Conservation (phyloP, 805 yeast species). For the Kodamaea leandrae region DNA sequence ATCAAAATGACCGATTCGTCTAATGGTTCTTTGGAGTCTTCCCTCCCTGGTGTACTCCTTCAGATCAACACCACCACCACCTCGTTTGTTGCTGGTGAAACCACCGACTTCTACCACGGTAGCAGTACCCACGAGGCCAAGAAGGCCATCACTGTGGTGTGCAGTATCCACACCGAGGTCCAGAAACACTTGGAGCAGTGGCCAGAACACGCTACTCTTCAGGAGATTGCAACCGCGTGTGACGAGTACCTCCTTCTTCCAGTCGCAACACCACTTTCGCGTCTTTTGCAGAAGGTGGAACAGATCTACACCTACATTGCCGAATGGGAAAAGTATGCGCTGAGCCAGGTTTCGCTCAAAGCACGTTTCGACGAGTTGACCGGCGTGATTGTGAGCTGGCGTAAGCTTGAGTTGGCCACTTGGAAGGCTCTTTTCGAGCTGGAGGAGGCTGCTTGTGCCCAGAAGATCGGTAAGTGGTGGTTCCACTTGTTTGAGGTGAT, state of each 20-base stretch:
- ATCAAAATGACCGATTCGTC: background rate
- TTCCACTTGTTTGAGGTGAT: constrained; percentile 82
- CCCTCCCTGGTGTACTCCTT: background rate
- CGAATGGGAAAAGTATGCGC: constrained; percentile 95
- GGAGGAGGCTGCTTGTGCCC: constrained; percentile 52
- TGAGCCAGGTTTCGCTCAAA: constrained; percentile 66
- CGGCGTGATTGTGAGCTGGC: constrained; percentile 79
- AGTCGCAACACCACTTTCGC: constrained; percentile 68
- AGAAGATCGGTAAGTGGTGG: constrained; percentile 80
- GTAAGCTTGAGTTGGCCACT: constrained; percentile 78
- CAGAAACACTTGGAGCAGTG: constrained; percentile 56
- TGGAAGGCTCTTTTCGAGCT: constrained; percentile 76
- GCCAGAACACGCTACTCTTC: constrained; percentile 95
- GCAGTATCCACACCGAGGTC: constrained; percentile 33
- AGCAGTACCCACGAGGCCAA: constrained; percentile 58
- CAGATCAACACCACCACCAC: background rate
- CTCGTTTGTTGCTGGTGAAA: constrained; percentile 4
- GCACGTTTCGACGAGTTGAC: constrained; percentile 58
- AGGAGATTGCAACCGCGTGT: constrained; percentile 60
- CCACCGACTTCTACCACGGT: constrained; percentile 61
- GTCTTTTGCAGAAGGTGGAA: constrained; percentile 77
- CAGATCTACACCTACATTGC: constrained; percentile 76
- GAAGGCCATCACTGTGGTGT: constrained; percentile 49
- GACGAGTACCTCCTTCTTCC: constrained; percentile 65
- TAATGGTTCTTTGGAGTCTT: background rate